Evolutionary conservation across 768 basidiomycete species (phyloP), one percentile per base, ranked within the genome.

Genomic region (Leccinum boreale): DNA sequence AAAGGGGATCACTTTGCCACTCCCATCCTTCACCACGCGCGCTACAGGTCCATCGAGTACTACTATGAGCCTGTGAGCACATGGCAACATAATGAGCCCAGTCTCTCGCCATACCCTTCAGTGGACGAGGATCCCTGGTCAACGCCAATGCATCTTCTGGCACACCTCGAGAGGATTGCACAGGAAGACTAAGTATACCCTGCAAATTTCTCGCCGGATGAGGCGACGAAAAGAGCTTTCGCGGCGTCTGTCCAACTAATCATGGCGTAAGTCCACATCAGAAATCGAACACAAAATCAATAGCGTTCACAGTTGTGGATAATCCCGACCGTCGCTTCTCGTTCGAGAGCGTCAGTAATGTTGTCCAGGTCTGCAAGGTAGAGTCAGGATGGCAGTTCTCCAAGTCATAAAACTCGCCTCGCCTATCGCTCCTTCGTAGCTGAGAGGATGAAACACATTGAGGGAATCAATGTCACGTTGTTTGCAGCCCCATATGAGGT

Each of bases 391-490:
- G 2, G 1, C n/a, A n/a, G 42, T 35, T 24, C 5, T 9, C 14
- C 2, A 48, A 8, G 26, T 1, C 35, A 15, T 28, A 4, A 24
- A 35, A 50, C 17, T 14, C 14, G 17, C 55, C 76, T 19, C 57
- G 85, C 90, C 87, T 60, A 96, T 89, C 0, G 91, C 87, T 4
- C 94, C 93, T 64, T 94, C 93, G 65, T 97, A 97, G 15, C 92
- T 95, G 35, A 97, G 74, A 0, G 94, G 95, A 71, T 97, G 94
- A 76, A 92, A 97, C 7, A 87, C 89, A 64, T 97, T 98, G 58
- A 87, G 73, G 0, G 89, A 83, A 7, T 81, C 82, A 0, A 83
- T 76, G 66, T 95, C 92, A 4, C 84, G 85, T 77, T 96, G 92
- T 59, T 90, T 90, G 70, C 74, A 84, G 35, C 91, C 91, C 92